Evolutionary conservation across 192 early-diverging fungal species (phyloP), one percentile per base, ranked within the genome.

Genomic region (Dissophora ornata): DNA sequence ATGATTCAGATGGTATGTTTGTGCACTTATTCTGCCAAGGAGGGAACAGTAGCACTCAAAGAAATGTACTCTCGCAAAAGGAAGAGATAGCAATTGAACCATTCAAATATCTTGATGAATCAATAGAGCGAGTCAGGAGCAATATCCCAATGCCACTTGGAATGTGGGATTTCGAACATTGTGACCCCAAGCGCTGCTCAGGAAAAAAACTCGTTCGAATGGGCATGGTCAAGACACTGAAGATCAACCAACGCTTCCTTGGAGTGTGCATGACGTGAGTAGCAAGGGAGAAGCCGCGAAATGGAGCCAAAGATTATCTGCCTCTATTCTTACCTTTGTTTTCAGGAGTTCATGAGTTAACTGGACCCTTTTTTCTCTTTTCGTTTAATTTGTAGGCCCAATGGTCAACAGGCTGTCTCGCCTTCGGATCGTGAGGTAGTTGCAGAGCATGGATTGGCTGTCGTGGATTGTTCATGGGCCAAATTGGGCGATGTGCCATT

Each of bases 381-480:
- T 18, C 19, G 1, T 22, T 24, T 13, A 6, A 18, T 5, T 6
- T 22, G 0, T 67, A 91, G 92, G 55, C 96, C 98, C 10, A 87
- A 90, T 47, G 97, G 96, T 22, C 83, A 89, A 51, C 87, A 94
- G 58, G 93, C 90, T 1, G 96, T 98, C 10, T 96, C 95, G 2
- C 90, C 92, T 1, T 90, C 92, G 3, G 97, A 99, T 71, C 77
- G 89, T 28, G 78, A 86, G 16, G 90, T 97, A 32, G 88, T 98
- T 34, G 71, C 84, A 66, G 55, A 88, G 49, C 73, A 87, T 69
- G 98, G 98, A 50, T 78, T 93, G 1, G 96, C 92, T 18, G 96
- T 98, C 40, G 93, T 99, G 8, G 97, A 99, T 79, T 98, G 97
- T 80, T 97, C 95, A 12, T 99, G 97, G 98, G 96, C 97, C 15